Conservation (phyloP, 345 rosid genomes). For the Syzygium grande region DNA sequence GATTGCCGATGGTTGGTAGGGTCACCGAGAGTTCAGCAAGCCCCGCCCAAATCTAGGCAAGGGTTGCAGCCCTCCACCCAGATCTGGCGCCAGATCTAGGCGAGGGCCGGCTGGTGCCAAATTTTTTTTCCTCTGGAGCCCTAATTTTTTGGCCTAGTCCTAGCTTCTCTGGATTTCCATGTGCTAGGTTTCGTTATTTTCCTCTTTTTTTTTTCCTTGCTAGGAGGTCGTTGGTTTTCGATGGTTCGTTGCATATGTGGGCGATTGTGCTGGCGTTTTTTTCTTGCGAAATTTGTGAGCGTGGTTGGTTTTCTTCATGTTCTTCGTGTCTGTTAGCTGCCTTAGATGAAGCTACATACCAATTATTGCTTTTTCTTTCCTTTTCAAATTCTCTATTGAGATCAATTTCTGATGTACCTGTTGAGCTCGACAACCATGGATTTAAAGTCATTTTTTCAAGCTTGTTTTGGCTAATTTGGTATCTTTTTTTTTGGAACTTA, state of each 20-base stretch:
- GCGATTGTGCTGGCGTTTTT: background rate
- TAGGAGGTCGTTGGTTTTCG: background rate
- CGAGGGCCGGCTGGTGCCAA: too few relatives aligned
- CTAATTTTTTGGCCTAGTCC: too few relatives aligned
- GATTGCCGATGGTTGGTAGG: background rate
- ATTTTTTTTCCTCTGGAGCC: too few relatives aligned
- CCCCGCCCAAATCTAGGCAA: background rate
- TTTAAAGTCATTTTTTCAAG: too few relatives aligned
- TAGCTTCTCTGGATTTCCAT: background rate
- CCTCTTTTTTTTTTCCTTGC: background rate
- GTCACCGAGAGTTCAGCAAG: rapidly evolving
- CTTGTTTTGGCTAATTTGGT: too few relatives aligned
- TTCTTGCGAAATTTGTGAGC: background rate
- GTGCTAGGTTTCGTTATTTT: too few relatives aligned
- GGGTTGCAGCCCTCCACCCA: background rate
- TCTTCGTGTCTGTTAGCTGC: background rate
- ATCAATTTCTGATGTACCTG: background rate
- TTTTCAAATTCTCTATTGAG: background rate
- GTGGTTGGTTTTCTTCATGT: background rate
- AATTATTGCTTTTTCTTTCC: background rate
- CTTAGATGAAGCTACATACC: background rate
- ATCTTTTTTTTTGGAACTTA: background rate
- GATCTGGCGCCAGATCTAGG: rapidly evolving
- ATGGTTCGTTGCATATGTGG: background rate
- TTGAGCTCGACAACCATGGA: background rate